Evolutionary conservation across 495 filamentous ascomycete species (phyloP), one percentile per base, ranked within the genome.

Genomic region (Lophiotrema nucula): DNA sequence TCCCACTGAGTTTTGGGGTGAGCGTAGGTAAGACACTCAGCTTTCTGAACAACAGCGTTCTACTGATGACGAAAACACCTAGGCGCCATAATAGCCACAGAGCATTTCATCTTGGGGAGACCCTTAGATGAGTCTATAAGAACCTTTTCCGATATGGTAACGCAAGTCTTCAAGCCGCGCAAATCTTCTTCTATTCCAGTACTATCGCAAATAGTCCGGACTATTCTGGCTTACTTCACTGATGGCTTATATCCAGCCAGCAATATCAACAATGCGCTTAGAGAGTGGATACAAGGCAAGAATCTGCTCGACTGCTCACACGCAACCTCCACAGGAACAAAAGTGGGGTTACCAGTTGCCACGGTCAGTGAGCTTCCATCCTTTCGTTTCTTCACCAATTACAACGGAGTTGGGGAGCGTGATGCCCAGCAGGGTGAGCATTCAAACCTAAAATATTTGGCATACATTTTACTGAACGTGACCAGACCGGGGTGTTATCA

Each of bases 381-480:
- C 44, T 52, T 6, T 8, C 68, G 31, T 42, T 47, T 66, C 15
- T 66, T 68, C 47, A 68, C 62, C 2, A 70, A 64, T 42, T 68
- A 64, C 47, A 66, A 65, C 43, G 55, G 56, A 6, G 35, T 68
- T 11, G 39, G 53, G 19, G 45, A 21, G 5, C 47, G 59, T 26
- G 15, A 19, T 41, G 10, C 16, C 12, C 47, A 46, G 6, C 49
- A 31, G 0, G 53, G 47, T 50, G 37, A 27, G 27, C 16, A 15
- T 21, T n/a, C 15, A 13, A 33, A 16, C 31, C 21, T 28, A 6
- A 31, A 35, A 11, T 16, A 27, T 27, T 31, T 11, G 6, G 37
- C 13, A 27, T 4, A 4, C 4, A 15, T 50, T 33, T 33, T 50
- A 33, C 31, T 6, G n/a, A n/a, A n/a, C n/a, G n/a, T 4, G 4